Base-by-base conservation (phyloP, 2,329 filamentous ascomycete species). In the Geosmithia flava region DNA sequence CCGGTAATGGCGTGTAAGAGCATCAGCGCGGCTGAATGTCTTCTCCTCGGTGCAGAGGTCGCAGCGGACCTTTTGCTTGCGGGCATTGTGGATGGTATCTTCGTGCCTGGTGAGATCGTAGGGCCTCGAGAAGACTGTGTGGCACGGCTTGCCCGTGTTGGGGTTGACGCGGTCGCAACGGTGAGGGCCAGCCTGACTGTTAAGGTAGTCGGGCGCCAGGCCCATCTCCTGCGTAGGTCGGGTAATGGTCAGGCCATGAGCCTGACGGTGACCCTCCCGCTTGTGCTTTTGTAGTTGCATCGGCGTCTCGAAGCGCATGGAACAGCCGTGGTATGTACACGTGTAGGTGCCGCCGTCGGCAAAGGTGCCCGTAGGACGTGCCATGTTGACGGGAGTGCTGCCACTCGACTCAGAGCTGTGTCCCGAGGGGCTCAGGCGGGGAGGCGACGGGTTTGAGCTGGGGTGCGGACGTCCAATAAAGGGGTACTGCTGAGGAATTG, bases 81-180 rank as follows among this genome's bases (percentile, higher is more conserved):
- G 81, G 1, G 82, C 83, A 57, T 96, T 96, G 75, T 97, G 93
- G 54, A 97, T 97, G 0, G 93, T 97, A 55, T 96, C 91, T 64
- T 98, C 93, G 61, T 98, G 93, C 20, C 93, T 78, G 0, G 93
- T 98, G 47, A 98, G 75, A 65, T 98, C 93, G 71, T 98, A 98
- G 1, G 93, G 93, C 19, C 93, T 76, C 1, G 91, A 96, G 66
- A 98, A 97, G 48, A 95, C 75, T 0, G 89, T 94, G 62, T 87
- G 91, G 75, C 93, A 97, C 0, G 89, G 85, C 69, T 96, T 96
- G 53, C 88, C 87, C 0, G 93, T 97, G 53, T 87, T 91, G 2
- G 91, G 91, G 65, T 97, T 97, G 68, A 91, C 87, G 55, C 90
- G 81, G 59, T 90, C 86, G 65, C 93, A 98, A 57, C 83, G 84